A percentile compares a stretch with the other conserved stretches of the same genome.
These are phyloP conservation scores for Nemania abortiva DNA, from an alignment of 2,329 filamentous ascomycete genomes.

Conservation along the genomic window DNA sequence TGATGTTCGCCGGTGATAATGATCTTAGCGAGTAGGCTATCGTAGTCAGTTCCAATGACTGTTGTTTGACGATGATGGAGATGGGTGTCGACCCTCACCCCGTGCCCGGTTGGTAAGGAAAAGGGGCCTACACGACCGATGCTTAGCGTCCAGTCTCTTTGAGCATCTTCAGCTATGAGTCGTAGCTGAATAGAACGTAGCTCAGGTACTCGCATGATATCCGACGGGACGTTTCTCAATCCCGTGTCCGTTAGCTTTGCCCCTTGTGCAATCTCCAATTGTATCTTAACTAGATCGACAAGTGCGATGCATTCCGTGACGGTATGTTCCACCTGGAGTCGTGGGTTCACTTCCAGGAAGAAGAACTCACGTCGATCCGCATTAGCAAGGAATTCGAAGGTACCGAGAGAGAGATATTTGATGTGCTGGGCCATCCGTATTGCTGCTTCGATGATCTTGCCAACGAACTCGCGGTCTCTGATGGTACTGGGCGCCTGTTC, in stretches of 20 bases:
- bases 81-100: conserved; percentile 36
- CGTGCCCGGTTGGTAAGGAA: conserved; percentile 31
- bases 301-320: conserved; percentile 69
- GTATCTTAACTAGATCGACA: conserved; percentile 36
- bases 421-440: conserved; percentile 63
- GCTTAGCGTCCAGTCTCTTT: conserved; percentile 36
- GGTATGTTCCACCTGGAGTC: conserved; percentile 82
- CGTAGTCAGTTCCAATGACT: conserved; percentile 30
- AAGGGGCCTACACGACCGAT: conserved; percentile 32
- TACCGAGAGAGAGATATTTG: conserved; percentile 52
- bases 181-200: conserved; percentile 33
- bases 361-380: conserved; percentile 71
- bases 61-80: conserved; percentile 20
- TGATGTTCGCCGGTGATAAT: conserved; percentile 25
- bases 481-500: conserved; percentile 69
- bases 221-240: conserved; percentile 17
- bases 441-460: conserved; percentile 64
- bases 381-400: conserved; percentile 71
- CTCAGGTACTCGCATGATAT: conserved; percentile 17
- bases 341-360: conserved; percentile 66
- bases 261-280: conserved; percentile 36
- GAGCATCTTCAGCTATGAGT: conserved; percentile 35
- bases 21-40: conserved; percentile 37
- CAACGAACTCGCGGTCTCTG: conserved; percentile 58
- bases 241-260: conserved; percentile 21